A percentile compares a stretch with the other conserved stretches of the same genome.
Evolutionary conservation across 75 land plant genomes (phyloP).

Genomic region (Sequoiadendron giganteum): DNA sequence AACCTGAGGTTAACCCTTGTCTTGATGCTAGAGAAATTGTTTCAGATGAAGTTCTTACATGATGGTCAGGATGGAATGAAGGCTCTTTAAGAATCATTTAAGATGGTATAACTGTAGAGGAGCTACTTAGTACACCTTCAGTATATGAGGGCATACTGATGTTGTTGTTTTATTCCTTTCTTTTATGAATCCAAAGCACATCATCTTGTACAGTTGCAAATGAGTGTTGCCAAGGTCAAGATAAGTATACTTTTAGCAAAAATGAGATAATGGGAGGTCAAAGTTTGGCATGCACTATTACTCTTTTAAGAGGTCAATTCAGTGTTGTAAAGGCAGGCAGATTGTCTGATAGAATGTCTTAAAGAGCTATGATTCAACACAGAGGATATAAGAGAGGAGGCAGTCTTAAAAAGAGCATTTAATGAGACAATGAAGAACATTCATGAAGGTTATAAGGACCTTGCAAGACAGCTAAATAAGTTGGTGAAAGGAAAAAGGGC

Average conservation of each 20-base stretch:
- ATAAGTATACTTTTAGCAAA: constrained; percentile 1
- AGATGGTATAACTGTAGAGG: constrained; percentile 91
- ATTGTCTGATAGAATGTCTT: too few relatives aligned
- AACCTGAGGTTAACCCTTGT: constrained; percentile 52
- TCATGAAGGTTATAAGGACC: too few relatives aligned
- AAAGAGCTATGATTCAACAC: too few relatives aligned
- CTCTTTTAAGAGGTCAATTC: too few relatives aligned
- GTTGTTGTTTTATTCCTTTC: constrained; percentile 59
- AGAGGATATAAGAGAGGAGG: too few relatives aligned
- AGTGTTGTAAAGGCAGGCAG: too few relatives aligned
- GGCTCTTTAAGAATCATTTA: constrained; percentile 86
- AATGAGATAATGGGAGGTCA: constrained; percentile 13
- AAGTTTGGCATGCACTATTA: too few relatives aligned
- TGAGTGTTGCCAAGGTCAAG: constrained; percentile 4
- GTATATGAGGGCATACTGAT: constrained; percentile 88
- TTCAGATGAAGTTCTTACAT: constrained; percentile 42
- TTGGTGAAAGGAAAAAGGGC: too few relatives aligned
- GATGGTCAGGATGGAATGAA: constrained; percentile 37
- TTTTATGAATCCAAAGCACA: background rate
- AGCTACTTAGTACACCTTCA: constrained; percentile 73
- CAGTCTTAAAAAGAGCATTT: too few relatives aligned
- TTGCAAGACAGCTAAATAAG: too few relatives aligned
- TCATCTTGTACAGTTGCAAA: constrained; percentile 1
- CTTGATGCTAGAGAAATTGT: constrained; percentile 76
- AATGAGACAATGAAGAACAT: too few relatives aligned